phyloP scores from a whole-genome alignment of 371 early-diverging fungal genomes.

The Mortierella polycephala region DNA sequence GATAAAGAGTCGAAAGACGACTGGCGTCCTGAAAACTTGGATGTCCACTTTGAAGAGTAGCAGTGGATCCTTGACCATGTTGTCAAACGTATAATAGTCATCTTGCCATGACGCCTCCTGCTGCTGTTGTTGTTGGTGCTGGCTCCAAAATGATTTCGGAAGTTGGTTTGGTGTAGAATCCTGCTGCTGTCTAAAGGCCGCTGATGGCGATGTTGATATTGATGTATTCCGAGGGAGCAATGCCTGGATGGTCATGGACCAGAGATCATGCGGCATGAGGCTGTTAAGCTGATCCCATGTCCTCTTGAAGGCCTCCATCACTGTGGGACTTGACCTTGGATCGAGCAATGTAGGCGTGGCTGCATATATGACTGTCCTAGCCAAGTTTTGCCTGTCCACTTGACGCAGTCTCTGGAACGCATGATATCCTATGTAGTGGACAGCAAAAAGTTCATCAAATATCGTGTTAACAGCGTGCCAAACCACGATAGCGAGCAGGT shows the following conservation, averaged over 20 bases:
- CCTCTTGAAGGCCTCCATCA: slow-evolving; percentile 51
- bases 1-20: slow-evolving; percentile 62
- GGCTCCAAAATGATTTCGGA: no score
- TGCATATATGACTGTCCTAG: slow-evolving; percentile 16
- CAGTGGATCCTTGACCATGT: slow-evolving; percentile 62
- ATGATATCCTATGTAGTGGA: slow-evolving; percentile 26
- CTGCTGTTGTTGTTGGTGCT: neutral
- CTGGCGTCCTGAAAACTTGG: slow-evolving; percentile 61
- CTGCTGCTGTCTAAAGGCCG: neutral
- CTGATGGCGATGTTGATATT: neutral
- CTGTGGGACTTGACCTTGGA: slow-evolving; percentile 28
- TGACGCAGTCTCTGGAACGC: slow-evolving; percentile 39
- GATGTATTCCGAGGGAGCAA: slow-evolving; percentile 12
- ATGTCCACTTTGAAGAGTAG: slow-evolving; percentile 63
- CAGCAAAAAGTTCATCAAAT: neutral
- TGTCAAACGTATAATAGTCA: slow-evolving; percentile 52
- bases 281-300: slow-evolving; percentile 52
- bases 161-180: neutral
- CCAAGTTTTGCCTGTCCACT: slow-evolving; percentile 25
- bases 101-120: slow-evolving; percentile 1
- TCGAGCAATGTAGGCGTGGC: slow-evolving; percentile 41
- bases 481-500: neutral
- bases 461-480: neutral
- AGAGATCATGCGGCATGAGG: slow-evolving; percentile 50
- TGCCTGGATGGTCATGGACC: slow-evolving; percentile 48